Base-by-base conservation (phyloP, 805 yeast species). In the Hanseniaspora meyeri region DNA sequence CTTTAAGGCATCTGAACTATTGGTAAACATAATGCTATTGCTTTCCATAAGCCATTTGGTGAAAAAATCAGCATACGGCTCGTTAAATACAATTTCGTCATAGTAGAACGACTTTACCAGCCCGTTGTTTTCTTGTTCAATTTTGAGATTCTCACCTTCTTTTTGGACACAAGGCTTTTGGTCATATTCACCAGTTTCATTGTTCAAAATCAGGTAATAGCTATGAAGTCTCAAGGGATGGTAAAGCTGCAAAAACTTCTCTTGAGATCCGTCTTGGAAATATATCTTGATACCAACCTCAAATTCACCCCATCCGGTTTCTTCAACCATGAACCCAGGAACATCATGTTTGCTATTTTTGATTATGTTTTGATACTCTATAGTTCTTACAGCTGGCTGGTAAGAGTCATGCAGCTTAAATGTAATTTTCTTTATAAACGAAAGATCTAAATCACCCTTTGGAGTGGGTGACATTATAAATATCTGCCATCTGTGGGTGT, bases 231-330 rank as follows among this genome's bases (percentile, higher is more conserved):
- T 87, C 62, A 93, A 72, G 60, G 87, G 96, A 66, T 93, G 98
- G 65, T 88, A 87, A 51, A 93, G 74, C 43, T 82, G 85, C 49
- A 93, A 72, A 68, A 85, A 83, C 72, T 93, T 93, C 66, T 93
- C 98, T 62, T 82, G 83, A 16, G 95, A 83, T 34, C 87, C 95
- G n/a, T 83, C 77, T 40, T 82, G 83, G 68, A 93, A 93, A 67
- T 83, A 90, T 17, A 93, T 79, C 66, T 90, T 87, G 56, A 93
- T 82, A 39, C 86, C 80, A 59, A 93, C 85, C 65, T 93, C 99
- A 69, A 93, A 93, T 68, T 93, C 99, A 62, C 99, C 99, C 99
- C 99, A 93, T 0, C 99, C 99, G 0, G 97, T 87, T 65, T 93
- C 99, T 1, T 95, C 85, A 32, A 93, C 88, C 67, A 89, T 95